Base-by-base conservation (phyloP, 257 asterid genomes). In the Striga asiatica region DNA sequence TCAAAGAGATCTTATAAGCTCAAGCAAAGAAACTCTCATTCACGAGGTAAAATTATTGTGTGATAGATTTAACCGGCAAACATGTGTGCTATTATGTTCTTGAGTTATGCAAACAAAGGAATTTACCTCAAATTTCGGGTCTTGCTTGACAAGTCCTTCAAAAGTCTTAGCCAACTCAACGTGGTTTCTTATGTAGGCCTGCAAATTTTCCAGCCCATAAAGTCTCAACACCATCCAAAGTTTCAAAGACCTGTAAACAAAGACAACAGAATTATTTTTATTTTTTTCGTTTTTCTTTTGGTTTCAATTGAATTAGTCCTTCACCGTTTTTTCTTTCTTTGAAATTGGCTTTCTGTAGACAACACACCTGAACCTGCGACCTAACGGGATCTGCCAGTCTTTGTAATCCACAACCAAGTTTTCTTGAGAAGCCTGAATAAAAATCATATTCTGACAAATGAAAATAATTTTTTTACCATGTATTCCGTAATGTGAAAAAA, bases 361-460 rank as follows among this genome's bases (percentile, higher is more conserved):
- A n/a, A 62, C 79, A 45, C 43, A 87, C 98, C 98, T 84, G 82
- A 91, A 91, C 71, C 98, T 79, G 69, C 98, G 96, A 50, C 98
- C 96, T 45, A 91, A 78, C 54, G 95, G 96, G 67, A 87, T 79
- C 76, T 91, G 98, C 98, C 98, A 91, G 64, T 91, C 98, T 77
- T 87, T 91, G 84, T 84, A 91, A 74, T 91, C 98, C 56, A 91
- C 89, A 58, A 91, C 98, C 85, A 59, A 23, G 71, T 75, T 80
- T 27, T 17, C 77, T 73, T 84, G 82, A 65, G 96, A 91, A 56
- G 94, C 92, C 96, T 91, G 76, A 64, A 67, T 13, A 58, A 41
- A 27, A 56, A 35, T 43, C 37, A 14, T 20, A 31, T 38, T 48
- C 46, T 10, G 11, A 28, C 31, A 10, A 14, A 57, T 1, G 6